Base-by-base conservation (phyloP, 2,329 filamentous ascomycete genomes). In the Pleomassaria siparia region DNA sequence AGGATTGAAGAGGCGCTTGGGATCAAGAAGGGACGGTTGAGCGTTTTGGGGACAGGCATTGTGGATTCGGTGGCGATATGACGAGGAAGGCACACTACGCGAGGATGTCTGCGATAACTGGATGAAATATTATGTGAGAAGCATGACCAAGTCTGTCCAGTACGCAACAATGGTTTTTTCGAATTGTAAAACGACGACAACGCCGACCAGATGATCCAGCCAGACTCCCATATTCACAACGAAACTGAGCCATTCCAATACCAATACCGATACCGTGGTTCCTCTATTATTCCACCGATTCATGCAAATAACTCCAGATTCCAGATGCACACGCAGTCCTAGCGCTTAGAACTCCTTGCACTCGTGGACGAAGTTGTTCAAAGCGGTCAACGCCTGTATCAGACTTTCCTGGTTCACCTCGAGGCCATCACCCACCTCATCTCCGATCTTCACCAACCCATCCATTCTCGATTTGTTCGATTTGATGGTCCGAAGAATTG, bases 291-390 rank as follows among this genome's bases (percentile, higher is more conserved):
- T 12, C 28, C n/a, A 41, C 39, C 35, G 30, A 29, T 30, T 41
- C 32, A 49, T 51, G 53, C 44, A 43, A 47, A 43, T 37, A 48
- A 45, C 21, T 21, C 29, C 37, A 11, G 43, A 47, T 47, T 51
- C 22, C 16, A 24, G 30, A 43, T 28, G 29, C 24, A 49, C 44
- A 43, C 42, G 16, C 21, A 45, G 15, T 13, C 25, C n/a, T 12
- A 32, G 21, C 35, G 25, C 18, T 28, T 33, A 59, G 32, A 55
- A 60, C 44, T 71, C 67, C 39, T 59, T 60, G 33, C 58, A 57
- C 44, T 71, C 66, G 25, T 70, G 60, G 54, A 71, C 70, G 55
- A 69, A 71, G 55, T 70, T 69, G 53, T 71, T 70, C 33, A 71
- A 44, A 10, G 66, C 66, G 44, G 63, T 62, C 44, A 71, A 49